Evolutionary conservation across 2,329 filamentous ascomycete genomes (phyloP).

Genomic region (Neoscytalidium dimidiatum): DNA sequence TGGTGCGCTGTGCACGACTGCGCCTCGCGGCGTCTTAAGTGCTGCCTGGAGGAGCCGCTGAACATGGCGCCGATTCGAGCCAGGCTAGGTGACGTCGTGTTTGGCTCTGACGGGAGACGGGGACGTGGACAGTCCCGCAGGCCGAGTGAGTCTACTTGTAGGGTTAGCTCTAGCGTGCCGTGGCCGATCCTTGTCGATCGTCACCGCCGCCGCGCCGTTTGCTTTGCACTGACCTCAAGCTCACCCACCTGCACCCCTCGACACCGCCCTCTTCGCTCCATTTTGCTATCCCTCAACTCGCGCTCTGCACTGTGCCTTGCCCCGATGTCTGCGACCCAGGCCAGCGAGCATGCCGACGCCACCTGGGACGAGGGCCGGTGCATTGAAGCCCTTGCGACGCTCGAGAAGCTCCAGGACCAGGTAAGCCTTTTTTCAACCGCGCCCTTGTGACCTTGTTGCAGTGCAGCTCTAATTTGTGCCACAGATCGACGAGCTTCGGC

Average conservation of each 20-base stretch:
- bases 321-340: background rate
- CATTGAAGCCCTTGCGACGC: constrained; percentile 45
- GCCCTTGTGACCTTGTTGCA: background rate
- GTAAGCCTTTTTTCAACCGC: constrained; percentile 27
- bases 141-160: background rate
- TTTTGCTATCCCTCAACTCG: background rate
- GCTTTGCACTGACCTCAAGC: background rate
- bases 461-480: constrained; percentile 19
- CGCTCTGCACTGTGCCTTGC: too few species aligned
- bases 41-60: background rate
- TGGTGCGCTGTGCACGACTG: background rate
- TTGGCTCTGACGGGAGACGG: background rate
- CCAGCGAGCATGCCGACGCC: background rate
- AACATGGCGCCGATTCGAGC: background rate
- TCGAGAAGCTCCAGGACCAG: constrained; percentile 47
- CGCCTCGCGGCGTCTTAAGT: background rate
- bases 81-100: background rate
- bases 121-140: background rate
- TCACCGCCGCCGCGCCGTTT: background rate
- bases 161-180: background rate
- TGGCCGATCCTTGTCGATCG: constrained; percentile 3
- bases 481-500: constrained; percentile 46
- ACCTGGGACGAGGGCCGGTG: constrained; percentile 43
- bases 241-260: background rate
- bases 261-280: background rate